Percentiles rank a stretch among this genome's conserved stretches.
These are phyloP conservation scores for Wickerhamomyces alni DNA, from an alignment of 805 yeast genomes.

Conservation along the genomic window DNA sequence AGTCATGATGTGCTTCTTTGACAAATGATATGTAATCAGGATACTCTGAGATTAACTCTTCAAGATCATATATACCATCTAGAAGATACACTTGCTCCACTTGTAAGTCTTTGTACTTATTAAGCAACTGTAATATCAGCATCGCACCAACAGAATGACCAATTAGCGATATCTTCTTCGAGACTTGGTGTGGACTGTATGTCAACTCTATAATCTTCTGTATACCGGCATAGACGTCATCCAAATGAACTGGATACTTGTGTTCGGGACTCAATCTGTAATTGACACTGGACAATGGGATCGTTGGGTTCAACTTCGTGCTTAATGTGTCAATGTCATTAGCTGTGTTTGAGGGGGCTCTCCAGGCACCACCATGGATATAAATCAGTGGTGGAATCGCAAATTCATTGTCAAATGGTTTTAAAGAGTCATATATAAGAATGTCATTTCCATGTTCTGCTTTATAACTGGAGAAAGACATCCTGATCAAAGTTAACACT, in stretches of 20 bases:
- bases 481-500: no score
- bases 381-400: conserved; percentile 36
- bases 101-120: conserved; percentile 1
- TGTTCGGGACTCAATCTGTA: conserved; percentile 63
- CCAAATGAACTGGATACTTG: conserved; percentile 54
- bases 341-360: conserved; percentile 58
- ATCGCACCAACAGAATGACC: conserved; percentile 89
- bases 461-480: neutral
- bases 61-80: conserved; percentile 68
- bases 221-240: conserved; percentile 44
- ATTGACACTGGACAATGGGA: conserved; percentile 35
- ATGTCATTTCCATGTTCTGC: conserved; percentile 5
- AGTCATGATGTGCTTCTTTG: conserved; percentile 44
- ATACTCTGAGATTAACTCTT: conserved; percentile 49
- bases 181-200: neutral
- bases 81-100: conserved; percentile 32
- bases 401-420: conserved; percentile 2
- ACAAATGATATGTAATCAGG: conserved; percentile 55
- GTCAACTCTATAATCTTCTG: conserved; percentile 5
- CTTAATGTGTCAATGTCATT: conserved; percentile 42
- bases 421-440: conserved; percentile 9
- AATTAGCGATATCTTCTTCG: conserved; percentile 27
- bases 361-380: conserved; percentile 90
- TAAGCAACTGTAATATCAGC: conserved; percentile 12
- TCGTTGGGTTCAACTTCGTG: conserved; percentile 11